A percentile compares a stretch with the other conserved stretches of the same genome.
These are phyloP conservation scores for Miscanthus lutarioriparius DNA, from an alignment of 176 grass and related monocot genomes.

Conservation along the genomic window DNA sequence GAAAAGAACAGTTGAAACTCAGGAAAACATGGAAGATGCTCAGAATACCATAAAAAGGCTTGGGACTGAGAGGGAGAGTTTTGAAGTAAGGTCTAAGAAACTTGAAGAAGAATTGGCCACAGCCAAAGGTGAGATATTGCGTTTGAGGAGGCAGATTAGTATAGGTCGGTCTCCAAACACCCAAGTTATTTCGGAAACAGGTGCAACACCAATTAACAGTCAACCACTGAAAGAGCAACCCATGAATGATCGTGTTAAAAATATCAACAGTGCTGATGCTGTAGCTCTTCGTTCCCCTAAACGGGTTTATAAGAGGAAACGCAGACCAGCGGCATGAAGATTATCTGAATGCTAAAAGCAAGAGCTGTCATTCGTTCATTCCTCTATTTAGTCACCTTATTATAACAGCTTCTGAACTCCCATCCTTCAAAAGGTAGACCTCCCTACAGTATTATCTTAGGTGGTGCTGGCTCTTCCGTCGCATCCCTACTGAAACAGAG, in stretches of 20 bases:
- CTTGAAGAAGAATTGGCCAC: slow-evolving; percentile 87
- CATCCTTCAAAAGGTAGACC: slow-evolving; percentile 18
- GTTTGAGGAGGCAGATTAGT: slow-evolving; percentile 63
- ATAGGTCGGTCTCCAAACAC: slow-evolving; percentile 12
- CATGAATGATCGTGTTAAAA: slow-evolving; percentile 39
- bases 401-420: neutral
- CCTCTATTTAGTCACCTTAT: slow-evolving; percentile 15
- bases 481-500: neutral
- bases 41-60: slow-evolving; percentile 68
- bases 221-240: slow-evolving; percentile 37
- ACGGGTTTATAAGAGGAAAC: slow-evolving; percentile 61
- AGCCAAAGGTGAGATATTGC: slow-evolving; percentile 86
- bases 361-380: slow-evolving; percentile 23
- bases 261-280: slow-evolving; percentile 41
- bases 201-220: slow-evolving; percentile 10
- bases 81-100: slow-evolving; percentile 63
- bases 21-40: slow-evolving; percentile 65
- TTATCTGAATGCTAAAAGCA: slow-evolving; percentile 6
- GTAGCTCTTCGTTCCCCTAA: slow-evolving; percentile 42
- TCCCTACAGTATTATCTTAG: neutral
- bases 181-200: slow-evolving; percentile 15
- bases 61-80: slow-evolving; percentile 65
- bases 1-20: slow-evolving; percentile 49
- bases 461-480: neutral
- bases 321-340: slow-evolving; percentile 32